Evolutionary conservation across 2,329 filamentous ascomycete genomes (phyloP).

Genomic region (Arthrobotrys iridis): DNA sequence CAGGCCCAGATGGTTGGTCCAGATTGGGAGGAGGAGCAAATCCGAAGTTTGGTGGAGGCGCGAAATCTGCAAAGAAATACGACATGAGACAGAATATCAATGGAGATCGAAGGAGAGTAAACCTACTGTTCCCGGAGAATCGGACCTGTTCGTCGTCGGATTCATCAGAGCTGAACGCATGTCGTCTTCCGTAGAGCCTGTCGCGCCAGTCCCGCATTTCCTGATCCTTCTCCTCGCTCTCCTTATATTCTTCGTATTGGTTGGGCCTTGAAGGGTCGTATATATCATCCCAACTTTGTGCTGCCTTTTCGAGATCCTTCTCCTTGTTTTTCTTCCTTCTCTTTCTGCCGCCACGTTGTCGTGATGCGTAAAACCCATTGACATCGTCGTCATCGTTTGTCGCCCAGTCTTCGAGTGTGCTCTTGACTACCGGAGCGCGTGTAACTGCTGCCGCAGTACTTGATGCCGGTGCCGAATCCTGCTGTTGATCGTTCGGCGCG

Average conservation of each 20-base stretch:
- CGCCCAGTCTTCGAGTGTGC: slow-evolving; percentile 82
- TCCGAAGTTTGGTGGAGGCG: slow-evolving; percentile 62
- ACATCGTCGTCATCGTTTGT: slow-evolving; percentile 77
- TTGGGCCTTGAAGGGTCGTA: slow-evolving; percentile 87
- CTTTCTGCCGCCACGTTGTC: slow-evolving; percentile 74
- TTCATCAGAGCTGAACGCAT: slow-evolving; percentile 63
- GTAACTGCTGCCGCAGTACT: not conserved
- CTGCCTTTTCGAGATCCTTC: slow-evolving; percentile 70
- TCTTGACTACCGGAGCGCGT: slow-evolving; percentile 68
- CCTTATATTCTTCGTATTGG: slow-evolving; percentile 82
- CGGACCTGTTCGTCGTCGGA: slow-evolving; percentile 62
- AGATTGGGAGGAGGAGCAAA: slow-evolving; percentile 60
- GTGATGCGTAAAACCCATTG: slow-evolving; percentile 73
- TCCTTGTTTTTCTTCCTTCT: slow-evolving; percentile 79
- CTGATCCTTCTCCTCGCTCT: slow-evolving; percentile 81
- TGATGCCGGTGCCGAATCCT: slow-evolving; percentile 51
- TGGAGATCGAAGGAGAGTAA: not conserved
- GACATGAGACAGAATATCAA: not conserved
- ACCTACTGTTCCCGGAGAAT: slow-evolving; percentile 18
- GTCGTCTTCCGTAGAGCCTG: slow-evolving; percentile 73
- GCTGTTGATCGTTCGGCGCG: not conserved
- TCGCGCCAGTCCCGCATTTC: slow-evolving; percentile 88
- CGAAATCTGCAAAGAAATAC: slow-evolving; percentile 61
- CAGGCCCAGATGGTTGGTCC: slow-evolving; percentile 67
- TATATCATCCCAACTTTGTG: slow-evolving; percentile 87